A percentile compares a stretch with the other conserved stretches of the same genome.
Conservation (phyloP, 2,329 filamentous ascomycete species). For the Xylariaceae sp. region DNA sequence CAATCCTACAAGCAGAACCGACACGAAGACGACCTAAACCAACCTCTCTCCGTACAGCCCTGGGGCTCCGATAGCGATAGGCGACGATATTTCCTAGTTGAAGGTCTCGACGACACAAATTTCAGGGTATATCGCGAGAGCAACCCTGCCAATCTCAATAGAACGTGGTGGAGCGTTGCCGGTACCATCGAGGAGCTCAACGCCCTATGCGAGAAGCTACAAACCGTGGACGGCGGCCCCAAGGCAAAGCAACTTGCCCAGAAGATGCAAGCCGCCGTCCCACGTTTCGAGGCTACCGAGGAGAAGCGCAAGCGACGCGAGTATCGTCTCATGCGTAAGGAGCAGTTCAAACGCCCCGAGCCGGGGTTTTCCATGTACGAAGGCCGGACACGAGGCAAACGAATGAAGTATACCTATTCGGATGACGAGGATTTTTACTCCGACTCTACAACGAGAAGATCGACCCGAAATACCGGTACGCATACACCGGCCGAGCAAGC, state of each 20-base stretch:
- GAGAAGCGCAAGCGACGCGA: slow-evolving; percentile 95
- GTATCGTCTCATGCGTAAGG: slow-evolving; percentile 80
- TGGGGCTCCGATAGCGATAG: slow-evolving; percentile 90
- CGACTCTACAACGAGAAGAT: slow-evolving; percentile 62
- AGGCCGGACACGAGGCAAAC: slow-evolving; percentile 91
- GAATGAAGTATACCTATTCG: slow-evolving; percentile 93
- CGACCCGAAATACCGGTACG: slow-evolving; percentile 68
- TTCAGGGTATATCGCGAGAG: slow-evolving; percentile 94
- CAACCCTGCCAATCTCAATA: slow-evolving; percentile 69
- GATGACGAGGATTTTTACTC: slow-evolving; percentile 73
- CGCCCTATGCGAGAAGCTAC: slow-evolving; percentile 69
- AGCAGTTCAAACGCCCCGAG: slow-evolving; percentile 82
- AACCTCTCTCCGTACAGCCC: slow-evolving; percentile 81
- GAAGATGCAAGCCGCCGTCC: slow-evolving; percentile 74
- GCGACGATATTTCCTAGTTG: slow-evolving; percentile 87
- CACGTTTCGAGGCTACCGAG: slow-evolving; percentile 88
- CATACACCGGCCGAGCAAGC: slow-evolving; percentile 67
- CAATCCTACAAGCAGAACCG: slow-evolving; percentile 84
- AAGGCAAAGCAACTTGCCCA: slow-evolving; percentile 74
- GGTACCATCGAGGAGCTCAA: slow-evolving; percentile 84
- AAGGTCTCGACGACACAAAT: slow-evolving; percentile 88
- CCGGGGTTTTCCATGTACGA: slow-evolving; percentile 92
- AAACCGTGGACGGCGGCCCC: slow-evolving; percentile 71
- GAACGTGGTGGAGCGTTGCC: slow-evolving; percentile 90
- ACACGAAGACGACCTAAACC: slow-evolving; percentile 74